Evolutionary conservation across 257 asterid genomes (phyloP).

Genomic region (Asclepias syriaca): DNA sequence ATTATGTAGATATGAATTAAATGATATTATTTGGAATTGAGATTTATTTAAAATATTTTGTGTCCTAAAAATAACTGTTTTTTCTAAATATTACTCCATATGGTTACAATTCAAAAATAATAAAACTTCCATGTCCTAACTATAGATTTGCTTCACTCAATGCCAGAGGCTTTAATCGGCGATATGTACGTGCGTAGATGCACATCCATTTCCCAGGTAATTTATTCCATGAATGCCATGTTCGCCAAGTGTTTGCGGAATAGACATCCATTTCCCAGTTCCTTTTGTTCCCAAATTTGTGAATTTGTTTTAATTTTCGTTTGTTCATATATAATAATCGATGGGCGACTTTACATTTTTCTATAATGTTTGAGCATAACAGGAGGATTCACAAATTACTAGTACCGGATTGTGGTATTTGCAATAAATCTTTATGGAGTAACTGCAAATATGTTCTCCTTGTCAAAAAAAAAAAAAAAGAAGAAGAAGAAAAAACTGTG

Average conservation of each 20-base stretch:
- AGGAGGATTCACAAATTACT: neutral
- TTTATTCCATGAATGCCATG: neutral
- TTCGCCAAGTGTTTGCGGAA: neutral
- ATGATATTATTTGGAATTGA: no score
- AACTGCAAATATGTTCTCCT: no score
- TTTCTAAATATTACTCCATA: no score
- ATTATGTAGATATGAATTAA: no score
- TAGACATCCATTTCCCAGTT: neutral
- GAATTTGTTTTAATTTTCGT: neutral
- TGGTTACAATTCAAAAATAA: no score
- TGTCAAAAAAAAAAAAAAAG: no score
- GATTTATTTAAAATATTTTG: no score
- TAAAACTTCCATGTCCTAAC: no score
- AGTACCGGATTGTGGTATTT: neutral
- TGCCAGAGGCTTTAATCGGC: neutral
- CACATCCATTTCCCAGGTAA: neutral
- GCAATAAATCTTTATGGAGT: neutral
- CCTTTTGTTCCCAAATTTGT: neutral
- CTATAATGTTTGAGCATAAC: neutral
- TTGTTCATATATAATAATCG: neutral
- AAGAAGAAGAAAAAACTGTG: neutral
- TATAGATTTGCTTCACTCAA: no score
- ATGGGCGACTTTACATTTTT: neutral
- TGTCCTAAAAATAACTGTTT: no score
- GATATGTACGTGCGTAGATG: no score